A percentile compares a stretch with the other conserved stretches of the same genome.
These are phyloP conservation scores for Rhamnella rubrinervis DNA, from an alignment of 331 rosid genomes.

Conservation along the genomic window DNA sequence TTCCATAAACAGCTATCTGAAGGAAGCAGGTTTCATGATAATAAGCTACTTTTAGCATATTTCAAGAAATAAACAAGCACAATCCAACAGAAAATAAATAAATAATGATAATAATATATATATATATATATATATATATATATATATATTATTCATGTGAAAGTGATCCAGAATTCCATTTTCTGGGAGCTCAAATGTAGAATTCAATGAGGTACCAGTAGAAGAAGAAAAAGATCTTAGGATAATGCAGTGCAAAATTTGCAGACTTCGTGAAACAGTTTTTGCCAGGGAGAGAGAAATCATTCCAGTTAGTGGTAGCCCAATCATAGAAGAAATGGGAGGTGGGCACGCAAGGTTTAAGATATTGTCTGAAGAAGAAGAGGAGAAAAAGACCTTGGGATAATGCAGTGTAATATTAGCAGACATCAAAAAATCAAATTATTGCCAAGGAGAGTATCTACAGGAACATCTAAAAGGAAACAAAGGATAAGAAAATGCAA, in stretches of 20 bases:
- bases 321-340: neutral
- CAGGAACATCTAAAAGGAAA: neutral
- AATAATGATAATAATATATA: no score
- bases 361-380: neutral
- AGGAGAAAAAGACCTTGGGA: neutral
- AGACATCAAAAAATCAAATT: neutral
- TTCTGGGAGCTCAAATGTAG: neutral
- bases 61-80: conserved; percentile 11
- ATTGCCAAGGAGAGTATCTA: neutral
- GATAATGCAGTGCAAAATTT: no score
- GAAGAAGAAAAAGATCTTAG: neutral
- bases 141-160: neutral
- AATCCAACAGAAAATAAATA: neutral
- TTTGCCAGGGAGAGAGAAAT: neutral
- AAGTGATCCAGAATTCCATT: neutral
- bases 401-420: neutral
- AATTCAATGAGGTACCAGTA: neutral
- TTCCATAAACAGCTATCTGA: conserved; percentile 92
- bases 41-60: conserved; percentile 3
- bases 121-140: no score
- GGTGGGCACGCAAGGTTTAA: neutral
- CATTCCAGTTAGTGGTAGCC: neutral
- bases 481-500: neutral
- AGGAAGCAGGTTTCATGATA: conserved; percentile 15
- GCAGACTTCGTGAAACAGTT: no score